Evolutionary conservation across 2,329 filamentous ascomycete genomes (phyloP).

Genomic region (Ophiostoma quercus): DNA sequence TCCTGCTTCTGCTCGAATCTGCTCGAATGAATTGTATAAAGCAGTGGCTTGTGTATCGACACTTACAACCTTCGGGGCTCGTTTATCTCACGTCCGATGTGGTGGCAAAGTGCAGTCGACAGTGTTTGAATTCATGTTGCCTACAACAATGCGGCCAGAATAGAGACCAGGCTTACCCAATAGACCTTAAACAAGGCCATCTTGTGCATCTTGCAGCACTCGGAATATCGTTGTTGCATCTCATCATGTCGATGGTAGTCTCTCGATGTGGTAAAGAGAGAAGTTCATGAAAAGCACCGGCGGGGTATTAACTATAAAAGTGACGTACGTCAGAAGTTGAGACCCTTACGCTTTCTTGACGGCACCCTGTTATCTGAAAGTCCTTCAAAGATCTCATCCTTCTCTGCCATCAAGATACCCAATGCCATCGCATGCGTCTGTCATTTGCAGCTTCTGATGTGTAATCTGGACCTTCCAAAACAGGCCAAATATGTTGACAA

Average conservation of each 20-base stretch:
- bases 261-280: background rate
- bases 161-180: too few relatives aligned
- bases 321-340: background rate
- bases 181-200: background rate
- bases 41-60: background rate
- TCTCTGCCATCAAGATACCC: background rate
- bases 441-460: background rate
- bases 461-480: slow-evolving; percentile 5
- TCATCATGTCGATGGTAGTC: too few relatives aligned
- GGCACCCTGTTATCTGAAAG: background rate
- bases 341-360: background rate
- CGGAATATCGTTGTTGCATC: too few relatives aligned
- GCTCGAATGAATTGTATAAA: background rate
- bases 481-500: background rate
- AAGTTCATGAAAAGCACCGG: background rate
- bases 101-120: background rate
- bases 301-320: background rate
- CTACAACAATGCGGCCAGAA: too few relatives aligned
- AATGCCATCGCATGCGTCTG: background rate
- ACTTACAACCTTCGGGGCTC: background rate
- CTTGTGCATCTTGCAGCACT: too few relatives aligned
- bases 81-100: background rate
- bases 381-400: background rate
- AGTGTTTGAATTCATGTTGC: too few relatives aligned
- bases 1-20: background rate